A percentile compares a stretch with the other conserved stretches of the same genome.
phyloP scores from a whole-genome alignment of 2,329 filamentous ascomycete genomes.

The Phyllosticta citrichinensis region DNA sequence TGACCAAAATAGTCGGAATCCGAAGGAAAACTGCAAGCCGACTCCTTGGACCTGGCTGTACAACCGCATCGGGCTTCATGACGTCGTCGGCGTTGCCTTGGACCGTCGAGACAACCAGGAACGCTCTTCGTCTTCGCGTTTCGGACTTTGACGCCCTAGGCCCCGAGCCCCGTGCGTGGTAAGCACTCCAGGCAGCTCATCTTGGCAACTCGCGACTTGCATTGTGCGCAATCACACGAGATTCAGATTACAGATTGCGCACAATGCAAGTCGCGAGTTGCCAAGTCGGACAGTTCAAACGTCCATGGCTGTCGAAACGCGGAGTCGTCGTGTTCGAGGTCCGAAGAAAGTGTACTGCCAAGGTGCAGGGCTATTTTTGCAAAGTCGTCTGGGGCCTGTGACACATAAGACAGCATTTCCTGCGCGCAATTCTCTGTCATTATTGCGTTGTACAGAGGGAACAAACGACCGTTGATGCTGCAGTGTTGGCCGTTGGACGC shows the following conservation, averaged over 20 bases:
- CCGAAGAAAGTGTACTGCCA: neutral
- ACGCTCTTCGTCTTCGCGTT: neutral
- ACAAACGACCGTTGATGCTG: neutral
- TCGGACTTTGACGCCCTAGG: neutral
- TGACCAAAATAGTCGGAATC: neutral
- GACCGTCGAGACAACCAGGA: too few species aligned
- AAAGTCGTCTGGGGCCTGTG: neutral
- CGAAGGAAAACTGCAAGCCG: neutral
- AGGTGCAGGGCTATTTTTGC: neutral
- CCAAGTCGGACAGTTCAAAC: too few species aligned
- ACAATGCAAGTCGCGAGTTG: too few species aligned
- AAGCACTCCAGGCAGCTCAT: neutral
- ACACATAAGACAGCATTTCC: neutral
- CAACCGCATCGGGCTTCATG: neutral
- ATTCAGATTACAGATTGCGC: too few species aligned
- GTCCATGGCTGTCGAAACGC: too few species aligned
- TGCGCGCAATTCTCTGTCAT: neutral
- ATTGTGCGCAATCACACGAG: too few species aligned
- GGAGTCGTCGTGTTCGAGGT: neutral
- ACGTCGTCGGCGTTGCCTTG: neutral
- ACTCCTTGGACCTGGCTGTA: neutral
- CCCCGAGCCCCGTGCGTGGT: neutral
- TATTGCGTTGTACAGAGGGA: neutral
- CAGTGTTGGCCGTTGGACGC: neutral
- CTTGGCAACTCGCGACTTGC: too few species aligned